A percentile compares a stretch with the other conserved stretches of the same genome.
Evolutionary conservation across 345 rosid genomes (phyloP).

Genomic region (Lumnitzera littorea): DNA sequence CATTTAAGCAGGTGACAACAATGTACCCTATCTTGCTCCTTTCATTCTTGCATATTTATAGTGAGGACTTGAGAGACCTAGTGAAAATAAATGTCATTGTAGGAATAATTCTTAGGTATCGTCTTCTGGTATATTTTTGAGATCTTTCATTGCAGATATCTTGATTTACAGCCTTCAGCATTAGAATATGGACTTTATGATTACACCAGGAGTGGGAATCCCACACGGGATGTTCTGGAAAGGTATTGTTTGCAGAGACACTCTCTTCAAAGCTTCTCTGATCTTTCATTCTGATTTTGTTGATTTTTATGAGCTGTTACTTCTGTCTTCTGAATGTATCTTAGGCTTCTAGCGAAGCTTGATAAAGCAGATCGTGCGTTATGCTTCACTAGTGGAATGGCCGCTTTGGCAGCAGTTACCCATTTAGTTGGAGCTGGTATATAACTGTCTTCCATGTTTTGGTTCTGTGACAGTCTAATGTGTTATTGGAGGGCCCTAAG

Average conservation of each 20-base stretch:
- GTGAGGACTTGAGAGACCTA: not conserved
- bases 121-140: not conserved
- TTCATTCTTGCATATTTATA: not conserved
- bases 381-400: constrained; percentile 99
- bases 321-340: constrained; percentile 4
- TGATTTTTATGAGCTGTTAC: constrained; percentile 1
- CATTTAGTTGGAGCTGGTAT: constrained; percentile 69
- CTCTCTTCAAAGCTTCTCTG: too few species aligned
- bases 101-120: not conserved
- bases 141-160: not conserved
- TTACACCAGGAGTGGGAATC: constrained; percentile 97
- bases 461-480: constrained; percentile 1
- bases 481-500: not conserved
- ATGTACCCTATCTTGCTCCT: not conserved
- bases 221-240: constrained; percentile 82
- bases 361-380: constrained; percentile 94
- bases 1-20: constrained; percentile 73
- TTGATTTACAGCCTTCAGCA: constrained; percentile 63
- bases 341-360: constrained; percentile 84
- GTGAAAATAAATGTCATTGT: not conserved
- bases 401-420: constrained; percentile 80
- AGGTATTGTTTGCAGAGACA: constrained; percentile 28
- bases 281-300: not conserved
- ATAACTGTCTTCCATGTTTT: not conserved
- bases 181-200: constrained; percentile 75